phyloP scores from a whole-genome alignment of 768 basidiomycete genomes.

The Leccinum disarticulatum region DNA sequence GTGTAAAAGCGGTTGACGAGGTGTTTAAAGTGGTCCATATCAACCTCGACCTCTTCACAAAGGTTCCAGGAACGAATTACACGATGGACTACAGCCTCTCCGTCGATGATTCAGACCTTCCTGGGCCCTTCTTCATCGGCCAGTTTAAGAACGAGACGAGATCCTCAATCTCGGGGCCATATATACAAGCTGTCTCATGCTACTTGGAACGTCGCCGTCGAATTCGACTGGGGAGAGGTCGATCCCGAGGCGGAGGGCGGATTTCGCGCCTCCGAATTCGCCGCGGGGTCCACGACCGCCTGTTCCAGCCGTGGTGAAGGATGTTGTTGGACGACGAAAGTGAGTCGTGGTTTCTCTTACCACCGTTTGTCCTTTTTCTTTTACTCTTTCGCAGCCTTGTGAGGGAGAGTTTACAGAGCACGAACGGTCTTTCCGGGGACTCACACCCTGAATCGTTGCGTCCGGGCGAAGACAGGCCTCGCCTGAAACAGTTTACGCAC shows the following conservation, averaged over 20 bases:
- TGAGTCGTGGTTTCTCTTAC: slow-evolving; percentile 7
- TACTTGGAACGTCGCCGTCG: slow-evolving; percentile 50
- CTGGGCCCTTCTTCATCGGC: too few species aligned
- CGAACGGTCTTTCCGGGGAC: slow-evolving; percentile 36
- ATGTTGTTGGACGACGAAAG: slow-evolving; percentile 24
- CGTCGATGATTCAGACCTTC: too few species aligned
- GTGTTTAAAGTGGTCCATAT: too few species aligned
- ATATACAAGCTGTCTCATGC: too few species aligned
- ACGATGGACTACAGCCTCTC: too few species aligned
- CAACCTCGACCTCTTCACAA: too few species aligned
- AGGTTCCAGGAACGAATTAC: too few species aligned
- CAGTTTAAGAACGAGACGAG: too few species aligned
- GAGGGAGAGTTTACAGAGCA: slow-evolving; percentile 55
- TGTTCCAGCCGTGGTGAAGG: slow-evolving; percentile 19
- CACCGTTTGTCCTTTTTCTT: slow-evolving; percentile 11
- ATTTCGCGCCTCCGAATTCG: slow-evolving; percentile 64
- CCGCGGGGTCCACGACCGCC: slow-evolving; percentile 37
- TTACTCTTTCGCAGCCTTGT: slow-evolving; percentile 38
- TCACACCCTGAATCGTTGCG: slow-evolving; percentile 34
- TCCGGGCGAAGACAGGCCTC: slow-evolving; percentile 43
- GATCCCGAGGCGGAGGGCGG: slow-evolving; percentile 64
- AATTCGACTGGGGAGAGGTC: slow-evolving; percentile 64
- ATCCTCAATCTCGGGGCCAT: too few species aligned
- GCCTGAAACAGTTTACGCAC: slow-evolving; percentile 71
- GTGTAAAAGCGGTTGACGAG: too few species aligned